Percentiles rank a stretch among this genome's conserved stretches.
Conservation (phyloP, 768 basidiomycete genomes). For the Russula foetens region DNA sequence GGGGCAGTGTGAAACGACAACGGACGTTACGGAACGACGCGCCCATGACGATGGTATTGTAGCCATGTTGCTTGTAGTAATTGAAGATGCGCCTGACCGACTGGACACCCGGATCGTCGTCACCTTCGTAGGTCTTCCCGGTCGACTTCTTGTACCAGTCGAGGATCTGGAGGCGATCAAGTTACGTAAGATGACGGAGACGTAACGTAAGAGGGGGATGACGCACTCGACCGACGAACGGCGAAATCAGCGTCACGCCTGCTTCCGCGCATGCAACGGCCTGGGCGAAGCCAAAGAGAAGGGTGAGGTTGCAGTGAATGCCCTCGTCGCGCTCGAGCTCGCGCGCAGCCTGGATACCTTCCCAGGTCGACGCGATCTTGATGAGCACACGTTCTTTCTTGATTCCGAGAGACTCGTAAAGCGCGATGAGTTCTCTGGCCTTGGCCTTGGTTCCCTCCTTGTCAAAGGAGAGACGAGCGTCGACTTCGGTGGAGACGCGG, state of each 20-base stretch:
- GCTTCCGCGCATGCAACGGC: slow-evolving; percentile 99
- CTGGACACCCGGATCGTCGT: slow-evolving; percentile 90
- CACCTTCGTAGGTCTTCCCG: slow-evolving; percentile 83
- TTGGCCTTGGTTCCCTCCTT: slow-evolving; percentile 88
- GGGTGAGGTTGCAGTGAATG: slow-evolving; percentile 98
- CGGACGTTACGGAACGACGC: slow-evolving; percentile 97
- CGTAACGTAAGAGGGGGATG: background rate
- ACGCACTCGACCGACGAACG: slow-evolving; percentile 95
- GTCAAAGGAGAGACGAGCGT: slow-evolving; percentile 95
- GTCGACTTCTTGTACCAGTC: slow-evolving; percentile 96
- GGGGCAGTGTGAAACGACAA: slow-evolving; percentile 8
- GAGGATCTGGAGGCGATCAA: slow-evolving; percentile 58
- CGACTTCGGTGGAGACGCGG: slow-evolving; percentile 98
- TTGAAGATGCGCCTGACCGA: slow-evolving; percentile 97
- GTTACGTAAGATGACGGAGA: slow-evolving; percentile 4
- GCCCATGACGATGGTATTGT: slow-evolving; percentile 99
- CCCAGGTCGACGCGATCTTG: slow-evolving; percentile 99
- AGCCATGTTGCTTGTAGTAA: slow-evolving; percentile 98
- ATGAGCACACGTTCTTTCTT: slow-evolving; percentile 91
- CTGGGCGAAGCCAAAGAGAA: slow-evolving; percentile 97
- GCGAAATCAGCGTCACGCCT: slow-evolving; percentile 96
- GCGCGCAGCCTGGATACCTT: slow-evolving; percentile 98
- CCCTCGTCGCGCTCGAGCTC: slow-evolving; percentile 87
- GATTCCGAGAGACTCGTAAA: slow-evolving; percentile 93
- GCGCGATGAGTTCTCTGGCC: slow-evolving; percentile 83